Base-by-base conservation (phyloP, 768 basidiomycete genomes). In the Asterophora lycoperdoides region DNA sequence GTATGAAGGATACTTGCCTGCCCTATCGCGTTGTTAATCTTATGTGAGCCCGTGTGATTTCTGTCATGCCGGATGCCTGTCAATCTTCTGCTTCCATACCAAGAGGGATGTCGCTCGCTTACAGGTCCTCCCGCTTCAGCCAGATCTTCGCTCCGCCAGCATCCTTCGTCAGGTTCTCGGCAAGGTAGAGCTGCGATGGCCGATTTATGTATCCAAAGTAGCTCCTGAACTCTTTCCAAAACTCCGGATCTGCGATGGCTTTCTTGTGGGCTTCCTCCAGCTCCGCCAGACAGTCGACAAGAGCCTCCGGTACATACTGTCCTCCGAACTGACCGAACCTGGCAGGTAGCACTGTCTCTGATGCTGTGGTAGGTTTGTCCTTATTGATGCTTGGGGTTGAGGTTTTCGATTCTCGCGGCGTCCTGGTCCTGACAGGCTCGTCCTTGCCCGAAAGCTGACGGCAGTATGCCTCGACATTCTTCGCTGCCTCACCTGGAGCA, bases 11-110 rank as follows among this genome's bases (percentile, higher is more conserved):
- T 23, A 60, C 73, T 53, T 58, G 83, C 87, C 77, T 95, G 94
- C 30, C 96, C 96, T 51, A 99, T 86, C 18, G 95, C 95, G 65
- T 99, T 99, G 70, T 98, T 98, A 63, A 99, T 98, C 68, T 98
- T 99, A 69, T 99, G 96, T 8, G 94, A 97, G 13, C 96, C 96
- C 0, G 96, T 98, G 64, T 98, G 95, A 65, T 99, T 99, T 51
- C 89, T 91, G 49, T 14, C 34, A 34, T 43, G 23, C 29, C 18
- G n/a, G 8, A 7, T 32, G 36, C 47, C 44, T 28, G 46, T 41
- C 46, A 26, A 40, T 42, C 49, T 53, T 57, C 41, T 46, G 32
- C 29, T 43, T 39, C 19, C 5, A 20, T 20, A 20, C 33, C 2
- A 23, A 3, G 18, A 19, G 38, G 15, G 17, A 42, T 17, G 45